Percentiles rank a stretch among this genome's conserved stretches.
These are phyloP conservation scores for Cordyceps tenuipes DNA, from an alignment of 2,329 filamentous ascomycete species.

Conservation along the genomic window DNA sequence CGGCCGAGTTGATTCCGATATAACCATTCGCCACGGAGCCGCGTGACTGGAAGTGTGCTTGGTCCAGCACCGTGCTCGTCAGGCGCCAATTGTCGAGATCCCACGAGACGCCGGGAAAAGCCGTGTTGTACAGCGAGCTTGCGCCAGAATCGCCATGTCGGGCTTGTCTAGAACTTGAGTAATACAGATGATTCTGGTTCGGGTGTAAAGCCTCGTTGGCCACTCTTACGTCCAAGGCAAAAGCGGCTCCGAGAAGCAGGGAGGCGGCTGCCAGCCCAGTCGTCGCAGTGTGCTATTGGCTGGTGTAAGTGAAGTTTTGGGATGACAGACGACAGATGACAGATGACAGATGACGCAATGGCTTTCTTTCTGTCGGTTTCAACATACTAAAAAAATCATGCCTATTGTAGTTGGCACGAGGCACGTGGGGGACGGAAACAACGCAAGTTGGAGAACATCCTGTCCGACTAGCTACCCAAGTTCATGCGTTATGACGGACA, in stretches of 20 bases:
- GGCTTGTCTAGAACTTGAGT: neutral
- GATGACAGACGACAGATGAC: no score
- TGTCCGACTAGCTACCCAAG: no score
- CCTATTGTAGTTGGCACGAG: no score
- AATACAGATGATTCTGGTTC: neutral
- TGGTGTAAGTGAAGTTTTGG: neutral
- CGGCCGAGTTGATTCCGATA: constrained; percentile 21
- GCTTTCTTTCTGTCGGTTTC: neutral
- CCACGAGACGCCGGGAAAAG: constrained; percentile 21
- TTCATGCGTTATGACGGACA: no score
- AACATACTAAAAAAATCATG: neutral
- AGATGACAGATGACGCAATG: neutral
- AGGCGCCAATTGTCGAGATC: constrained; percentile 21
- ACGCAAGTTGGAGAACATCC: neutral
- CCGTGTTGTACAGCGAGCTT: constrained; percentile 15
- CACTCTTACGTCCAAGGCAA: neutral
- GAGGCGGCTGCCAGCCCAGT: neutral
- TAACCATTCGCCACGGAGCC: constrained; percentile 24
- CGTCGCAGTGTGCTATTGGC: neutral
- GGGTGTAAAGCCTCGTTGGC: neutral
- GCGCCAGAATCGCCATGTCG: neutral
- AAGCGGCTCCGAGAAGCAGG: neutral
- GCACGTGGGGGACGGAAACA: neutral
- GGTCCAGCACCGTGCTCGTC: constrained; percentile 18
- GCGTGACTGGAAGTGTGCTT: constrained; percentile 21